Evolutionary conservation across 805 yeast species (phyloP), one percentile per base, ranked within the genome.

Genomic region (Pichia scutulata): DNA sequence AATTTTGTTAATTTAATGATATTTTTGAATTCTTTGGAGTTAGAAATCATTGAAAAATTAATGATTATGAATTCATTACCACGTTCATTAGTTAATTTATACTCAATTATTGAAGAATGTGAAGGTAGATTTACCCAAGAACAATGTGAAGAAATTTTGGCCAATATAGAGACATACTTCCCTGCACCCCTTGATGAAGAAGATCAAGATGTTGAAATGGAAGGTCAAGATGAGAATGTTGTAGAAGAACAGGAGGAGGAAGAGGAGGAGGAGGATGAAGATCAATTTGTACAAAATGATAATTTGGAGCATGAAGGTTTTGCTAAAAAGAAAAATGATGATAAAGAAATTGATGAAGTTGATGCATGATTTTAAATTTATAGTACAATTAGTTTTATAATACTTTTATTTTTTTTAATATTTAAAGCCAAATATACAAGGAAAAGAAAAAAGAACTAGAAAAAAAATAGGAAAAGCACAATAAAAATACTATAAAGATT

Each of bases 41-140:
- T 92, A 48, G 89, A 84, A 68, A 86, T 88, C 65, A 82, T 86
- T 24, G 99, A 92, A 61, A 80, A 82, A 56, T 70, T 92, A 40
- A 97, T 92, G 67, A 78, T 92, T 39, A 76, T 90, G 50, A 90
- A 92, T 64, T 72, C 82, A 8, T 73, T 88, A 26, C 99, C 99
- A 1, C 72, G 83, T 43, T 79, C 88, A 6, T 70, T 88, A 73
- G 97, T 90, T 13, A 83, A 80, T 37, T 71, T 92, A 47, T 89
- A 81, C 63, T 75, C 93, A 0, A 70, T 92, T 26, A 81, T 92
- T 1, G 99, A 92, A 62, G 98, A 93, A 62, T 92, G 96, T 66
- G 99, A 92, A 57, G 81, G 80, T 54, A 73, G 99, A 58, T 84
- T 89, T 59, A 68, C 70, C n/a, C 87, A 86, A 52, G 84, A 78